Evolutionary conservation across 2,329 filamentous ascomycete genomes (phyloP).

Genomic region (Fusarium sp.): DNA sequence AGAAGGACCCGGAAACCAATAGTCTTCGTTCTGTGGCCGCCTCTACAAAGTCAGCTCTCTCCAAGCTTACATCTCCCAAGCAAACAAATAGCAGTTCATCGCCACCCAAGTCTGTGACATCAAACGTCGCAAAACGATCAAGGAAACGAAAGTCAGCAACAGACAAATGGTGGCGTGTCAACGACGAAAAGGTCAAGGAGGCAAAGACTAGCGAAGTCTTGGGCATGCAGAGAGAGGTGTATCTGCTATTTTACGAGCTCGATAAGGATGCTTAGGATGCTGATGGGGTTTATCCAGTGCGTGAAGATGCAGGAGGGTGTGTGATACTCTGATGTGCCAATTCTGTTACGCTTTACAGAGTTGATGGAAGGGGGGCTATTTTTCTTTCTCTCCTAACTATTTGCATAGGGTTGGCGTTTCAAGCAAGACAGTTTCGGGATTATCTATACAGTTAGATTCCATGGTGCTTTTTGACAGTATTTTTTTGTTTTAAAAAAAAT

Average conservation of each 20-base stretch:
- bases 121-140: constrained; percentile 47
- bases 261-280: constrained; percentile 57
- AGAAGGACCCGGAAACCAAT: constrained; percentile 57
- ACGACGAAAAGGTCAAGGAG: constrained; percentile 95
- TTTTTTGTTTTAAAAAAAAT: not conserved
- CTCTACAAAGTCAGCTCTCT: constrained; percentile 63
- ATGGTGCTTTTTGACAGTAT: not conserved
- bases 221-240: constrained; percentile 94
- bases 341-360: not conserved
- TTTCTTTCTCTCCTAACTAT: constrained; percentile 9
- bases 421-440: constrained; percentile 7
- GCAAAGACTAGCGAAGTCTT: constrained; percentile 91
- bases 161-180: constrained; percentile 95
- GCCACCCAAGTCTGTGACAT: constrained; percentile 30
- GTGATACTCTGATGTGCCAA: not conserved
- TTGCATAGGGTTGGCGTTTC: constrained; percentile 40
- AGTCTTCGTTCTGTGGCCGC: constrained; percentile 65
- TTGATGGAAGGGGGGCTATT: not conserved
- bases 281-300: not conserved
- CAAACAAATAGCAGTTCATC: constrained; percentile 34
- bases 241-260: constrained; percentile 94
- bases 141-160: constrained; percentile 64
- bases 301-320: not conserved
- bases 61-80: constrained; percentile 54
- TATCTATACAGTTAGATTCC: constrained; percentile 23